phyloP scores from a whole-genome alignment of 2,329 filamentous ascomycete species.

The Hymenoscyphus albidus region DNA sequence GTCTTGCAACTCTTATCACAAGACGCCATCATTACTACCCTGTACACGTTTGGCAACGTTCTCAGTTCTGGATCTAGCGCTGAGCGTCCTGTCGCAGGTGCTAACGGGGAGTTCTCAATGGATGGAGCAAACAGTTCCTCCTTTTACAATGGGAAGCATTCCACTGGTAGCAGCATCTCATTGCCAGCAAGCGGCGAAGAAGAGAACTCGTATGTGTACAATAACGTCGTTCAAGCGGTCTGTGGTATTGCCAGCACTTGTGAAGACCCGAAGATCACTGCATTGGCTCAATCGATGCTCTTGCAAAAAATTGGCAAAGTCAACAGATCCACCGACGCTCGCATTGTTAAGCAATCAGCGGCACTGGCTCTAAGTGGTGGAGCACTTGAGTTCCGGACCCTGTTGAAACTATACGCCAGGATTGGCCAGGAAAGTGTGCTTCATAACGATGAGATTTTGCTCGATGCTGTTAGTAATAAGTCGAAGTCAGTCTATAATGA shows the following conservation, averaged over 20 bases:
- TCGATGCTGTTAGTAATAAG: slow-evolving; percentile 61
- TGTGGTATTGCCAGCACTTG: slow-evolving; percentile 81
- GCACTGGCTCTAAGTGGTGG: slow-evolving; percentile 73
- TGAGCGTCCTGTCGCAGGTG: slow-evolving; percentile 39
- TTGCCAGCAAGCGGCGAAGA: slow-evolving; percentile 71
- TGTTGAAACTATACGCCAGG: slow-evolving; percentile 79
- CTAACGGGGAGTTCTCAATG: slow-evolving; percentile 52
- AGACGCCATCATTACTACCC: slow-evolving; percentile 88
- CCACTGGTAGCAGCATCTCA: slow-evolving; percentile 75
- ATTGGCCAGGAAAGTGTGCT: slow-evolving; percentile 70
- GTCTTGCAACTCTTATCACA: slow-evolving; percentile 80
- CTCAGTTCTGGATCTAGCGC: slow-evolving; percentile 66
- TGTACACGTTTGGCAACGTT: slow-evolving; percentile 96
- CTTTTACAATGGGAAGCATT: slow-evolving; percentile 53
- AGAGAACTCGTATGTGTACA: slow-evolving; percentile 72
- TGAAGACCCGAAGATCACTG: slow-evolving; percentile 86
- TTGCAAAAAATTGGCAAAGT: slow-evolving; percentile 92
- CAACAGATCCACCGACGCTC: slow-evolving; percentile 72
- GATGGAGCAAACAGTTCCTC: slow-evolving; percentile 44
- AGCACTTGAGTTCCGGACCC: slow-evolving; percentile 74
- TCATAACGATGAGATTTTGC: slow-evolving; percentile 61
- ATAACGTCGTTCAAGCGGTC: slow-evolving; percentile 91
- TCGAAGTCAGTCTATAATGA: not conserved
- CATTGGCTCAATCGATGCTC: slow-evolving; percentile 89
- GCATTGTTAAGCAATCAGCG: slow-evolving; percentile 80